Evolutionary conservation across 129 eudicot species (phyloP).

Genomic region (Sambucus nigra): DNA sequence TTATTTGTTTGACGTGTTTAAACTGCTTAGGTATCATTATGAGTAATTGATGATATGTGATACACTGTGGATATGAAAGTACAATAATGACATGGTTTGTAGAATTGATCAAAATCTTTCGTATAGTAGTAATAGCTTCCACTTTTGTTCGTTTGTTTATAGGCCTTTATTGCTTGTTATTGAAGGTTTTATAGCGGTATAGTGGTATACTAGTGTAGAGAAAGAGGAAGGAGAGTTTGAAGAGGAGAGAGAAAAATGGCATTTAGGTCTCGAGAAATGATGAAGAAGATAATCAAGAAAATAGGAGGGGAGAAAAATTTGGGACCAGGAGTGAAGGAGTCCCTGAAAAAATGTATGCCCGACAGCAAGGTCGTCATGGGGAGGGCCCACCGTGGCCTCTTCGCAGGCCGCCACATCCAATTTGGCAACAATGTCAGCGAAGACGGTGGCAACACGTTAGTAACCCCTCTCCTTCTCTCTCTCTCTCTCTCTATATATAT

Average conservation of each 20-base stretch:
- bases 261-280: conserved; percentile 72
- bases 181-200: too few relatives aligned
- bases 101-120: too few relatives aligned
- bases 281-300: conserved; percentile 75
- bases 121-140: too few relatives aligned
- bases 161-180: too few relatives aligned
- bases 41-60: too few relatives aligned
- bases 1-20: too few relatives aligned
- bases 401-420: conserved; percentile 90
- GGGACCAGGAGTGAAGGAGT: conserved; percentile 52
- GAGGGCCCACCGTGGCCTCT: conserved; percentile 89
- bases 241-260: conserved; percentile 36
- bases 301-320: conserved; percentile 72
- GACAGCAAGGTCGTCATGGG: conserved; percentile 76
- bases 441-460: conserved; percentile 93
- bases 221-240: too few relatives aligned
- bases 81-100: too few relatives aligned
- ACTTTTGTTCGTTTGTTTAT: too few relatives aligned
- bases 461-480: conserved; percentile 5
- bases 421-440: conserved; percentile 84
- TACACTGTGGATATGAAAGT: too few relatives aligned
- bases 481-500: neutral
- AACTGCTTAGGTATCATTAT: too few relatives aligned
- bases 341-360: conserved; percentile 52
- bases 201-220: too few relatives aligned